Evolutionary conservation across 139 green algal genomes (phyloP).

Genomic region (Chlorella sp.): DNA sequence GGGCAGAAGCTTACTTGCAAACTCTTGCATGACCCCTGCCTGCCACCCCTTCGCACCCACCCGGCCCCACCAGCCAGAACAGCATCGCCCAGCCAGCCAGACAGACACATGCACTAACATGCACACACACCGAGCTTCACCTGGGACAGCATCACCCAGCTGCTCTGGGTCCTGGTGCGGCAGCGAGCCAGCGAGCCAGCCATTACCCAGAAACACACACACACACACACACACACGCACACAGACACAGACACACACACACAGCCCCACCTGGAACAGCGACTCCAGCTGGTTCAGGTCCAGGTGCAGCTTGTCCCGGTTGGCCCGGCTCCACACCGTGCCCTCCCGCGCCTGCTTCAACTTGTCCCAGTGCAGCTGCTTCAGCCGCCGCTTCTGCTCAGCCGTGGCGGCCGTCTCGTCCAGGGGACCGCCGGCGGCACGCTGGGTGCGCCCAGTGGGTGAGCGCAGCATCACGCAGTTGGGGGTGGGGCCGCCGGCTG

Average conservation of each 20-base stretch:
- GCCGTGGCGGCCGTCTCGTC: constrained; percentile 44
- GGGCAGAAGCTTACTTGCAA: too few species aligned
- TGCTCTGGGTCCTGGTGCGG: neutral
- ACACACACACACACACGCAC: neutral
- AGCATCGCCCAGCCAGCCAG: too few species aligned
- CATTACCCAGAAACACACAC: neutral
- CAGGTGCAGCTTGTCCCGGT: constrained; percentile 45
- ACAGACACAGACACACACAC: neutral
- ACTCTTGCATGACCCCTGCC: too few species aligned
- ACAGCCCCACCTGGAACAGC: constrained; percentile 57
- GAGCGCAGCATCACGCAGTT: constrained; percentile 16
- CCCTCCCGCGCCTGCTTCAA: constrained; percentile 60
- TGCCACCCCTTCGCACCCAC: too few species aligned
- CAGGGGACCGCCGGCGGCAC: neutral
- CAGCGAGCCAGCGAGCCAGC: too few species aligned
- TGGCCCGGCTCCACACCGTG: constrained; percentile 71
- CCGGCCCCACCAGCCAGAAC: too few species aligned
- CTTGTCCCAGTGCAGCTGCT: constrained; percentile 91
- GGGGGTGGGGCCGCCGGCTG: neutral
- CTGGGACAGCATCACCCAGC: neutral
- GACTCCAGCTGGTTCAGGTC: constrained; percentile 73
- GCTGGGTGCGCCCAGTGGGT: neutral
- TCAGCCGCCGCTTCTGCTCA: constrained; percentile 69
- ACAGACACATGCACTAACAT: neutral
- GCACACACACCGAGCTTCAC: neutral